Percentiles rank a stretch among this genome's conserved stretches.
phyloP scores from a whole-genome alignment of 225 moss, liverwort and hornwort genomes.

The Rhytidiadelphus loreus region DNA sequence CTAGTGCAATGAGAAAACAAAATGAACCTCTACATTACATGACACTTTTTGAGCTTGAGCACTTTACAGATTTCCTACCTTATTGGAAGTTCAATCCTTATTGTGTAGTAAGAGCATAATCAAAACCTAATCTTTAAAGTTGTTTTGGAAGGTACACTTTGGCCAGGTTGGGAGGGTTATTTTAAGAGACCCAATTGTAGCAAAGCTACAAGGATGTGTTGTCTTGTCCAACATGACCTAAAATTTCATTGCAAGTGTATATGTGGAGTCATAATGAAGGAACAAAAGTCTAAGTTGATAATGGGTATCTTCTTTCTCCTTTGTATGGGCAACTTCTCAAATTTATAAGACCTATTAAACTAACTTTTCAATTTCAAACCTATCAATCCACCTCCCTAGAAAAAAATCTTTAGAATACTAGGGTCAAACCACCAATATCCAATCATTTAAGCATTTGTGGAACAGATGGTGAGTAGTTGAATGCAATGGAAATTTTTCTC shows the following conservation, averaged over 20 bases:
- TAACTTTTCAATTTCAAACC: not conserved
- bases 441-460: too few relatives aligned
- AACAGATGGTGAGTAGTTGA: too few relatives aligned
- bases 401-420: not conserved
- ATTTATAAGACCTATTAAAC: not conserved
- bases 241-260: not conserved
- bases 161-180: rapidly evolving
- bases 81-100: too few relatives aligned
- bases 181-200: rapidly evolving
- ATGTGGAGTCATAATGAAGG: not conserved
- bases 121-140: not conserved
- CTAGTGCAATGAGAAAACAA: too few relatives aligned
- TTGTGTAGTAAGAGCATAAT: not conserved
- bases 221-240: not conserved
- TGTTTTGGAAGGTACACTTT: not conserved
- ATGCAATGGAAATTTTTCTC: too few relatives aligned
- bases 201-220: not conserved
- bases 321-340: not conserved
- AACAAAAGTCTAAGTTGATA: rapidly evolving
- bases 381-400: not conserved
- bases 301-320: too few relatives aligned
- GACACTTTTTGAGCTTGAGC: rapidly evolving
- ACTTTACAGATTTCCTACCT: too few relatives aligned
- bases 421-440: too few relatives aligned
- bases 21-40: too few relatives aligned